These are phyloP conservation scores for Mucor indicus DNA, from an alignment of 371 early-diverging fungal species.

Conservation along the genomic window DNA sequence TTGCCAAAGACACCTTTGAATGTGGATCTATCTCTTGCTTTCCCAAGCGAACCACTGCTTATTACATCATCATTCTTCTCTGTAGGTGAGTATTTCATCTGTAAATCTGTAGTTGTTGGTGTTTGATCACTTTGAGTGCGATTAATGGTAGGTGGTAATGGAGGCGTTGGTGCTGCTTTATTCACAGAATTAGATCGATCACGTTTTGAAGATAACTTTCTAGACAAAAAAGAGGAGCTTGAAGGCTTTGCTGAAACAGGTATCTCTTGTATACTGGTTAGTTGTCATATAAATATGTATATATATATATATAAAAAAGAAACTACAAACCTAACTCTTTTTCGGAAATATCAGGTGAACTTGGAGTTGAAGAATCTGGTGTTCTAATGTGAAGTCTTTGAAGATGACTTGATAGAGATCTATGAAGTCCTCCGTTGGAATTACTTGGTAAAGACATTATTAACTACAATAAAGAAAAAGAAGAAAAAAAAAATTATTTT, in stretches of 20 bases:
- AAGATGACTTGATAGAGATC: slow-evolving; percentile 47
- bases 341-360: slow-evolving; percentile 30
- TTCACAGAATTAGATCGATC: slow-evolving; percentile 24
- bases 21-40: slow-evolving; percentile 45
- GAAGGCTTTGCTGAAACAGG: background rate
- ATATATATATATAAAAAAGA: background rate
- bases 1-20: slow-evolving; percentile 70
- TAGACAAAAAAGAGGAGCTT: slow-evolving; percentile 30
- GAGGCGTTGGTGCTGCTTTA: slow-evolving; percentile 26
- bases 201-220: slow-evolving; percentile 33
- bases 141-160: slow-evolving; percentile 23
- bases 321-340: slow-evolving; percentile 12
- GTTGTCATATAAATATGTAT: no score
- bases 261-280: no score
- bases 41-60: slow-evolving; percentile 26
- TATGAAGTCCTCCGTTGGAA: slow-evolving; percentile 30
- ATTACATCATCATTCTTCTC: background rate
- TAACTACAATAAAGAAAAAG: no score
- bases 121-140: slow-evolving; percentile 1
- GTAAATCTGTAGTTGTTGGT: slow-evolving; percentile 4
- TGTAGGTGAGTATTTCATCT: slow-evolving; percentile 13
- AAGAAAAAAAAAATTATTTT: no score
- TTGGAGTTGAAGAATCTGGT: slow-evolving; percentile 18
- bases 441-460: slow-evolving; percentile 37
- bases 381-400: slow-evolving; percentile 38